phyloP scores from a whole-genome alignment of 2,329 filamentous ascomycete species.

The Stachybotrys chlorohalonatus region DNA sequence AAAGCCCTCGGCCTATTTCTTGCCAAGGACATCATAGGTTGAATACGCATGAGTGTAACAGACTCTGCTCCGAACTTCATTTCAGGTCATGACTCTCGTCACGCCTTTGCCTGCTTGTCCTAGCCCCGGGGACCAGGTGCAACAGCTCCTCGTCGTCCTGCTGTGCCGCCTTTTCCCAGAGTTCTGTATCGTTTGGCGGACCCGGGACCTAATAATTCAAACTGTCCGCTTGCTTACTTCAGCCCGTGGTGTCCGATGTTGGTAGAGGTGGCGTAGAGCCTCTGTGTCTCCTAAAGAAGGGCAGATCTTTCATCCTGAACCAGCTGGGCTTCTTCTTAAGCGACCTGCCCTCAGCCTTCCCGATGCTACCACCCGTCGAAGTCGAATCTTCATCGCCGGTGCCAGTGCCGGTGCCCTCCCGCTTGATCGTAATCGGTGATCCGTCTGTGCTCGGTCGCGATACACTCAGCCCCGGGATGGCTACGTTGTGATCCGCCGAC shows the following conservation, averaged over 20 bases:
- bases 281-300: slow-evolving; percentile 47
- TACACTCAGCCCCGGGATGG: slow-evolving; percentile 30
- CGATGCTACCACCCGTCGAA: slow-evolving; percentile 30
- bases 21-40: no score
- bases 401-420: slow-evolving; percentile 10
- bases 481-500: slow-evolving; percentile 40
- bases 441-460: slow-evolving; percentile 26
- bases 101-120: no score
- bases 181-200: no score
- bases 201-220: not conserved
- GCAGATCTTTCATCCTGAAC: slow-evolving; percentile 53
- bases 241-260: slow-evolving; percentile 23
- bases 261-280: slow-evolving; percentile 21
- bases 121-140: no score
- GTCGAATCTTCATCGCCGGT: slow-evolving; percentile 20
- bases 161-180: no score
- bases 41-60: no score
- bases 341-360: slow-evolving; percentile 37
- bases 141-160: no score
- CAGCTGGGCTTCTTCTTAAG: slow-evolving; percentile 55
- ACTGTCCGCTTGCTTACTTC: slow-evolving; percentile 6
- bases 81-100: no score
- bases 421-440: slow-evolving; percentile 13
- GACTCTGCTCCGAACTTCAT: no score
- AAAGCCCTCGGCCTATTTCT: no score